Conservation (phyloP, 306 rosid species). For the Prunus davidiana region DNA sequence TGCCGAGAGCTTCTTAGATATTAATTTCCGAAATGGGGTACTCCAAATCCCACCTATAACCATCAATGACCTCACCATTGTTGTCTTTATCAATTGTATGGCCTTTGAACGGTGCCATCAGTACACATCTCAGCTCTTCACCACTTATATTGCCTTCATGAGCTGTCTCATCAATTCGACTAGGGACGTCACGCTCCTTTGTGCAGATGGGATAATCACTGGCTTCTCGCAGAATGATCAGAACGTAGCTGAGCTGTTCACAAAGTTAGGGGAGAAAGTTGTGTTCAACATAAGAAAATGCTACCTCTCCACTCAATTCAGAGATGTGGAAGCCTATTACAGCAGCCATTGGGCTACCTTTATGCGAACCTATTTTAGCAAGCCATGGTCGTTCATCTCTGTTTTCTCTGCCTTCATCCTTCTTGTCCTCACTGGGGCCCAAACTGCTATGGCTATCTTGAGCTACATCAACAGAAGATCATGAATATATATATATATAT, state of each 20-base stretch:
- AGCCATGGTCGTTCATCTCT: too few species aligned
- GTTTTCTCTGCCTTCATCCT: too few species aligned
- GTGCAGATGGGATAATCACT: background rate
- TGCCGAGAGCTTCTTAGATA: background rate
- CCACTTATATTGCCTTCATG: background rate
- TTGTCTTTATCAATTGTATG: background rate
- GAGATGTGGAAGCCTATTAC: background rate
- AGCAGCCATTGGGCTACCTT: background rate
- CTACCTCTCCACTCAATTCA: background rate
- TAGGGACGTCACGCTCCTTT: background rate
- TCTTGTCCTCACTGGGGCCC: too few species aligned
- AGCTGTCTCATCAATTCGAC: background rate
- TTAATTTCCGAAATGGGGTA: background rate
- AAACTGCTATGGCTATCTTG: too few species aligned
- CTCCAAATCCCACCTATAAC: background rate
- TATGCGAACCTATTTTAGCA: background rate
- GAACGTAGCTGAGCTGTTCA: background rate
- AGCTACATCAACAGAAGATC: too few species aligned
- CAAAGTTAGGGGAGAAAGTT: background rate
- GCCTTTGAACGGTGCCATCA: background rate
- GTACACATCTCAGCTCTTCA: background rate
- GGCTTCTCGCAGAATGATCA: background rate
- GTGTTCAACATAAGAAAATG: background rate
- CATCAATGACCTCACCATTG: background rate
- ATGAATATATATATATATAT: too few species aligned